phyloP scores from a whole-genome alignment of 805 yeast species.

The Starmerella gropengiesseri region DNA sequence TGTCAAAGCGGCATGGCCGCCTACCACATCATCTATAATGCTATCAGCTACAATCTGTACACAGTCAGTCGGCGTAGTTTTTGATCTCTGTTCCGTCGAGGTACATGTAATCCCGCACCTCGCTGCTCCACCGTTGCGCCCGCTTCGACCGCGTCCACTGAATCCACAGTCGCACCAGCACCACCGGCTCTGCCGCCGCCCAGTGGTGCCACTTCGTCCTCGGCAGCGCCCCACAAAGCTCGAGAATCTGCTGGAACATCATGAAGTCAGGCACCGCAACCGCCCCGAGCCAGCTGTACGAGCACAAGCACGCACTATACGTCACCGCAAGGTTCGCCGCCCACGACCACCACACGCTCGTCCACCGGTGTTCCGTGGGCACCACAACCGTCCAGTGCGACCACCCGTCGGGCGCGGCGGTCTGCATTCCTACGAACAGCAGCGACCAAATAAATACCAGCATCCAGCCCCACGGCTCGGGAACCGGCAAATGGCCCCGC shows the following conservation, averaged over 20 bases:
- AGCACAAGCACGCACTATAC: not conserved
- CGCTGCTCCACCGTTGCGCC: not conserved
- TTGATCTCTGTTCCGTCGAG: slow-evolving; percentile 10
- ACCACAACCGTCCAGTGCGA: not conserved
- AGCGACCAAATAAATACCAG: slow-evolving; percentile 2
- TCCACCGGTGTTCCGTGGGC: slow-evolving; percentile 1
- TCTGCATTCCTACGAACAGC: not conserved
- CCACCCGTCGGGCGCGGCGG: not conserved
- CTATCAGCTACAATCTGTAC: no score
- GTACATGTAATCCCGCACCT: slow-evolving; percentile 7
- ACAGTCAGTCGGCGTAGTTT: slow-evolving; percentile 4
- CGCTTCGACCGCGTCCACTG: slow-evolving; percentile 2
- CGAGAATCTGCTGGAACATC: slow-evolving; percentile 4
- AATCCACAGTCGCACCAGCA: not conserved
- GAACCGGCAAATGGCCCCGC: slow-evolving; percentile 4
- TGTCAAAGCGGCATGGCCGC: no score
- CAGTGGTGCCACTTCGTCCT: not conserved
- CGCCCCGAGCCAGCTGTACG: slow-evolving; percentile 1
- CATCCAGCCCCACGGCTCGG: not conserved
- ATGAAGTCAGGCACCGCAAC: slow-evolving; percentile 6
- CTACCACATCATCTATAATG: no score
- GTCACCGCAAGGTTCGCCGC: not conserved
- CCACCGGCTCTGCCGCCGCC: not conserved
- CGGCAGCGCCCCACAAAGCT: not conserved
- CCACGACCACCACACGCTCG: not conserved